phyloP scores from a whole-genome alignment of 768 basidiomycete genomes.

The Gelatoporia subvermispora region DNA sequence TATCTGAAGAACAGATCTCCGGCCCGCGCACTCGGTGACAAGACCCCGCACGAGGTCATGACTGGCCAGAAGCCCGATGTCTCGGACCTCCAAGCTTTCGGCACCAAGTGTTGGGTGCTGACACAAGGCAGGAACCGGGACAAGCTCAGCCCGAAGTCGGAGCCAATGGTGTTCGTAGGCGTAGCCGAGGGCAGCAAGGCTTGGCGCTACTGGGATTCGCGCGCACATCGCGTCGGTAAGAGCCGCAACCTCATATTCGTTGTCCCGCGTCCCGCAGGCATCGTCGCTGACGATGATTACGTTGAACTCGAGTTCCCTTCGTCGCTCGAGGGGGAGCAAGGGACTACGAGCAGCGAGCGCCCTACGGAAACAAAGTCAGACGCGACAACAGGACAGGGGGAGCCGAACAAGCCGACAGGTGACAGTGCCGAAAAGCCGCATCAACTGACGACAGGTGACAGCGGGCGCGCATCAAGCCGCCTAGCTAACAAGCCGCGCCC shows the following conservation, averaged over 20 bases:
- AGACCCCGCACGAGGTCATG: constrained; percentile 20
- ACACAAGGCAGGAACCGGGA: not conserved
- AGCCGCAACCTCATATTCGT: constrained; percentile 4
- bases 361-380: constrained; percentile 1
- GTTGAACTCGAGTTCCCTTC: not conserved
- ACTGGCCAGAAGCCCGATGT: constrained; percentile 21
- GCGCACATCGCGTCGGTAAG: constrained; percentile 1
- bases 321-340: constrained; percentile 11
- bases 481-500: not conserved
- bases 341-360: not conserved
- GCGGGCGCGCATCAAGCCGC: not conserved
- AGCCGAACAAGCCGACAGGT: not conserved
- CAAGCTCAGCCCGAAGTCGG: constrained; percentile 11
- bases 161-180: constrained; percentile 18
- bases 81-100: constrained; percentile 17
- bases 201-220: constrained; percentile 11
- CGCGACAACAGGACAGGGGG: constrained; percentile 4
- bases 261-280: not conserved
- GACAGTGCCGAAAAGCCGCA: not conserved
- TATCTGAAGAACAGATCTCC: constrained; percentile 19
- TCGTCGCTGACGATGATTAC: constrained; percentile 1
- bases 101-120: constrained; percentile 12
- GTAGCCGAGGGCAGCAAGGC: constrained; percentile 17
- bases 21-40: constrained; percentile 7
- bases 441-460: not conserved